Evolutionary conservation across 2,329 filamentous ascomycete species (phyloP).

Genomic region (Scedosporium boydii): DNA sequence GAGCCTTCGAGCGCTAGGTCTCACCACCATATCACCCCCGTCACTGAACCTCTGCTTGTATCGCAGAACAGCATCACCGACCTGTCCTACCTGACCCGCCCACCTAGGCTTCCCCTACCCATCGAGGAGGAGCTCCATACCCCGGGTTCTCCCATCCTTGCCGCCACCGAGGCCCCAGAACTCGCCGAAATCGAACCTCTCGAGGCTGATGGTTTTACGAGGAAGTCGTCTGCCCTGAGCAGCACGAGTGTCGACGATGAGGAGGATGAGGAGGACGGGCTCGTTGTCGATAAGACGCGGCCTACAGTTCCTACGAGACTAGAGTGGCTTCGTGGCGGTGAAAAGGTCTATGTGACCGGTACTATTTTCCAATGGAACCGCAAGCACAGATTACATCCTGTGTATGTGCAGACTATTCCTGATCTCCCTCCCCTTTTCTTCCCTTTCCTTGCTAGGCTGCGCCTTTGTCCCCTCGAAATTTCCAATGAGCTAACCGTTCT

Average conservation of each 20-base stretch:
- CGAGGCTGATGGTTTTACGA: slow-evolving; percentile 36
- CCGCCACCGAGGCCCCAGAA: slow-evolving; percentile 47
- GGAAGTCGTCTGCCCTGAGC: slow-evolving; percentile 50
- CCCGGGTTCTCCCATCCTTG: slow-evolving; percentile 81
- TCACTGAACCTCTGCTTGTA: slow-evolving; percentile 33
- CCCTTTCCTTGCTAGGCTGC: too few relatives aligned
- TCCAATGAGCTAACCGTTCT: neutral
- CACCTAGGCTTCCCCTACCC: slow-evolving; percentile 80
- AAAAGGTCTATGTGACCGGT: slow-evolving; percentile 92
- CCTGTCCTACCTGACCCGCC: slow-evolving; percentile 57
- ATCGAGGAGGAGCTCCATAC: slow-evolving; percentile 88
- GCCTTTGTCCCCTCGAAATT: too few relatives aligned
- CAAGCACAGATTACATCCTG: slow-evolving; percentile 77
- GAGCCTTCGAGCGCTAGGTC: slow-evolving; percentile 22
- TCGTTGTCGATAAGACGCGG: slow-evolving; percentile 63
- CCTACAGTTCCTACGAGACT: slow-evolving; percentile 76
- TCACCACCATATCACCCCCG: slow-evolving; percentile 17
- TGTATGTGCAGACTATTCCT: slow-evolving; percentile 49
- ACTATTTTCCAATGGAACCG: slow-evolving; percentile 97
- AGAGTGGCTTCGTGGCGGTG: slow-evolving; percentile 74
- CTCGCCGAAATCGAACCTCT: slow-evolving; percentile 41
- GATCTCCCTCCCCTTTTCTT: neutral
- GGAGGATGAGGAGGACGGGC: slow-evolving; percentile 64
- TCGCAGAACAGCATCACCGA: slow-evolving; percentile 51
- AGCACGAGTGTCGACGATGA: slow-evolving; percentile 62